phyloP scores from a whole-genome alignment of 768 basidiomycete genomes.

The Mrakia frigida region DNA sequence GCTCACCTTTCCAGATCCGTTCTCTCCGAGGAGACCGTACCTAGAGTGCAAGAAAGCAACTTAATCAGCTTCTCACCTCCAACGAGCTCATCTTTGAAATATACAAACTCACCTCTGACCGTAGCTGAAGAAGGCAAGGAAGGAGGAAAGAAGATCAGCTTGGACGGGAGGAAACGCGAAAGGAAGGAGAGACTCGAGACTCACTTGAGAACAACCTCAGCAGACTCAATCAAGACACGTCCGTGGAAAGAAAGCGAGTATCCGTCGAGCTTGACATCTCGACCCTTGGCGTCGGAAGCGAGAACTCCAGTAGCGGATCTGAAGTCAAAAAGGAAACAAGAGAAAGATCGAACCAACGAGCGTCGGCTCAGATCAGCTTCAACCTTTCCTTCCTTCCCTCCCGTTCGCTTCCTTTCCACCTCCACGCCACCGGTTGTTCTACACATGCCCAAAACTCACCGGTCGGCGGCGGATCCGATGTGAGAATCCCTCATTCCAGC shows the following conservation, averaged over 20 bases:
- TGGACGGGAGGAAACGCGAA: not conserved
- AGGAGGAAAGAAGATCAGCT: not conserved
- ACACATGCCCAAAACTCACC: slow-evolving; percentile 50
- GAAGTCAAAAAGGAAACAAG: slow-evolving; percentile 1
- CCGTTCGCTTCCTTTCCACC: not conserved
- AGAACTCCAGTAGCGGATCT: slow-evolving; percentile 90
- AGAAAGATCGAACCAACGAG: not conserved
- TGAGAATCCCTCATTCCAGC: slow-evolving; percentile 63
- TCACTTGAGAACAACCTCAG: slow-evolving; percentile 44
- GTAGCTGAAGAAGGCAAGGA: slow-evolving; percentile 35
- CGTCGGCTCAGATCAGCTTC: not conserved
- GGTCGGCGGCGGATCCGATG: slow-evolving; percentile 80
- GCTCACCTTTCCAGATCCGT: slow-evolving; percentile 93
- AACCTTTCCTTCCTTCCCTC: not conserved
- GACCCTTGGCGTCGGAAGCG: slow-evolving; percentile 81
- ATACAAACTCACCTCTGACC: slow-evolving; percentile 40
- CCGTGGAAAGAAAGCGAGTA: slow-evolving; percentile 98
- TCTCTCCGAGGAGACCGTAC: slow-evolving; percentile 93
- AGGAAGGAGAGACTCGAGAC: not conserved
- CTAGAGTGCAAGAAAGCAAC: slow-evolving; percentile 35
- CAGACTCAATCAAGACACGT: slow-evolving; percentile 56
- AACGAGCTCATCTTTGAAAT: not conserved
- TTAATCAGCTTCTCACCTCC: not conserved
- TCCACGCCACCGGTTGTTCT: not conserved
- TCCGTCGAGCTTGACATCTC: slow-evolving; percentile 95